These are phyloP conservation scores for Phytophthora palmivora DNA, from an alignment of 352 stramenopile species.

Conservation along the genomic window DNA sequence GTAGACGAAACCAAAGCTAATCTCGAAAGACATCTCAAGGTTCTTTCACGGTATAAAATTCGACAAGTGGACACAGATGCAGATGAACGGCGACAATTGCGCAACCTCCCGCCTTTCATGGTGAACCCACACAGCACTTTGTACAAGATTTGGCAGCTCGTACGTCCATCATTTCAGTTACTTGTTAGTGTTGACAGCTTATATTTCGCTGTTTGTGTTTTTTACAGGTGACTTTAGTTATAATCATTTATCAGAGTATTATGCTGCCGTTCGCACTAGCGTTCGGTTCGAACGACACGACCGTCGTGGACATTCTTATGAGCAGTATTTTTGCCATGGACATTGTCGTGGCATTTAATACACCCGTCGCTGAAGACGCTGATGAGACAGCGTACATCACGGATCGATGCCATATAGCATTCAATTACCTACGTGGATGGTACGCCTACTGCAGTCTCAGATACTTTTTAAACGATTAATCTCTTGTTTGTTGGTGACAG, in stretches of 20 bases:
- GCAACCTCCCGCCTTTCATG: constrained; percentile 58
- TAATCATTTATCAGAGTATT: constrained; percentile 86
- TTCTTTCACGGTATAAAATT: constrained; percentile 81
- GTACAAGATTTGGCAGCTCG: constrained; percentile 83
- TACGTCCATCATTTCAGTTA: constrained; percentile 26
- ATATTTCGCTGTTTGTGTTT: background rate
- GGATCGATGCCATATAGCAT: constrained; percentile 61
- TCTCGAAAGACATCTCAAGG: constrained; percentile 73
- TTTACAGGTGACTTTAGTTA: constrained; percentile 59
- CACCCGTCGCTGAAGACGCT: constrained; percentile 46
- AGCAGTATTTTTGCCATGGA: constrained; percentile 76
- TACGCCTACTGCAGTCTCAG: constrained; percentile 21
- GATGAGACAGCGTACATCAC: constrained; percentile 70
- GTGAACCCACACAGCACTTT: constrained; percentile 71
- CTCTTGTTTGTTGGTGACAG: constrained; percentile 27
- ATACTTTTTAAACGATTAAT: background rate
- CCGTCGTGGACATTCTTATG: constrained; percentile 58
- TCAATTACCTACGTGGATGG: constrained; percentile 68
- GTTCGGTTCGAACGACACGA: constrained; percentile 62
- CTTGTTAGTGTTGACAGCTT: background rate
- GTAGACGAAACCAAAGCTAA: constrained; percentile 60
- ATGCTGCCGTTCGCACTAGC: constrained; percentile 70
- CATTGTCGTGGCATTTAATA: constrained; percentile 83
- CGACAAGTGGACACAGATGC: constrained; percentile 57
- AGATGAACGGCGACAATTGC: constrained; percentile 41